Conservation (phyloP, 1,139 yeast species). For the Yamadazyma blattariae region DNA sequence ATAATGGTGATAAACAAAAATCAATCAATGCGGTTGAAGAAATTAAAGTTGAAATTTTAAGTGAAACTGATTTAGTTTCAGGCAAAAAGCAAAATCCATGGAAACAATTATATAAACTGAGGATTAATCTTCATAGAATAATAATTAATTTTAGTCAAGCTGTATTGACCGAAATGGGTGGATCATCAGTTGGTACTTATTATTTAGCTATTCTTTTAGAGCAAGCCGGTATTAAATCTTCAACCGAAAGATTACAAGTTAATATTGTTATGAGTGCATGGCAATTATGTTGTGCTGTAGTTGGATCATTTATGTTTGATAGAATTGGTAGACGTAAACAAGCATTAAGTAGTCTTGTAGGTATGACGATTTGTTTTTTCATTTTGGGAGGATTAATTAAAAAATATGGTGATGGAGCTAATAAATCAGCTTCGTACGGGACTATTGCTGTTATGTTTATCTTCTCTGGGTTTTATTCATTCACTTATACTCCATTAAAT, state of each 20-base stretch:
- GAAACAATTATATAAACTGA: conserved; percentile 10
- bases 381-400: conserved; percentile 14
- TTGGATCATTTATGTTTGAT: conserved; percentile 12
- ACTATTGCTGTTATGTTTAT: conserved; percentile 15
- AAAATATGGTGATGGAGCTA: conserved; percentile 13
- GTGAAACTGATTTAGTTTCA: not conserved
- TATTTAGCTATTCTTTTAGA: conserved; percentile 13
- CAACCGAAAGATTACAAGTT: conserved; percentile 11
- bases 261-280: conserved; percentile 14
- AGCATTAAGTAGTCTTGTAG: conserved; percentile 9
- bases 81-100: no score
- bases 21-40: conserved; percentile 5
- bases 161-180: conserved; percentile 15
- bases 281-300: conserved; percentile 12
- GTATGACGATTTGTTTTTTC: conserved; percentile 12
- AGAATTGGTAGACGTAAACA: conserved; percentile 13
- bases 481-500: conserved; percentile 15
- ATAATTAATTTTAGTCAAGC: conserved; percentile 14
- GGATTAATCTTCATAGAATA: conserved; percentile 11
- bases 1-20: conserved; percentile 3
- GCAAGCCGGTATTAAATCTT: conserved; percentile 12
- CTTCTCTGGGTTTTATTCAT: conserved; percentile 15
- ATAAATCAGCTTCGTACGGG: conserved; percentile 13
- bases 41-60: conserved; percentile 3
- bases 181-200: conserved; percentile 16